Evolutionary conservation across 176 grass and related monocot species (phyloP).

Genomic region (Zoysia pacifica): DNA sequence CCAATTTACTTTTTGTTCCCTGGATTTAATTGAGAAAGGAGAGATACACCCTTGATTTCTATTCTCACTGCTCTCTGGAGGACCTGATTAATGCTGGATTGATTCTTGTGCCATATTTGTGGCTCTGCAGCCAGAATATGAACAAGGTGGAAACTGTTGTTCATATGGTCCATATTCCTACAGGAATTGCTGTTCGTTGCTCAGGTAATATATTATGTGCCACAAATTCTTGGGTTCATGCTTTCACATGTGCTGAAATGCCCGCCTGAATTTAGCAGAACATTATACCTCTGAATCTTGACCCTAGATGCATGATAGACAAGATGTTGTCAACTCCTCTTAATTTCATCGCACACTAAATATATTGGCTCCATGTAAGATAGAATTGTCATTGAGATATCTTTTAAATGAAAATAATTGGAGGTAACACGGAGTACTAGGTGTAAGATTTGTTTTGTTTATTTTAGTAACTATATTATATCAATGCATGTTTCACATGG

Average conservation of each 20-base stretch:
- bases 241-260: constrained; percentile 10
- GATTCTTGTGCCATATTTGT: too few species aligned
- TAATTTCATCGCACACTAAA: neutral
- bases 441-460: too few species aligned
- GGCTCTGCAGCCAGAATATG: constrained; percentile 72
- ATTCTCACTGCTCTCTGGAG: too few species aligned
- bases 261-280: neutral
- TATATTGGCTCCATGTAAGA: neutral
- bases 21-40: too few species aligned
- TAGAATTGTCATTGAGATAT: neutral
- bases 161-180: constrained; percentile 92
- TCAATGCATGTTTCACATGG: too few species aligned
- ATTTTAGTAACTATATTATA: too few species aligned
- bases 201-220: constrained; percentile 51
- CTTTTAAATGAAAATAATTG: constrained; percentile 6
- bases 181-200: constrained; percentile 88
- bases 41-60: too few species aligned
- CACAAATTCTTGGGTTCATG: neutral
- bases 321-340: constrained; percentile 2
- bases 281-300: neutral
- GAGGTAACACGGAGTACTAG: neutral
- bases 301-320: neutral
- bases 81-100: too few species aligned
- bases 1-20: too few species aligned
- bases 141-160: constrained; percentile 98